A percentile compares a stretch with the other conserved stretches of the same genome.
These are phyloP conservation scores for Aspergillus texensis DNA, from an alignment of 2,329 filamentous ascomycete species.

Conservation along the genomic window DNA sequence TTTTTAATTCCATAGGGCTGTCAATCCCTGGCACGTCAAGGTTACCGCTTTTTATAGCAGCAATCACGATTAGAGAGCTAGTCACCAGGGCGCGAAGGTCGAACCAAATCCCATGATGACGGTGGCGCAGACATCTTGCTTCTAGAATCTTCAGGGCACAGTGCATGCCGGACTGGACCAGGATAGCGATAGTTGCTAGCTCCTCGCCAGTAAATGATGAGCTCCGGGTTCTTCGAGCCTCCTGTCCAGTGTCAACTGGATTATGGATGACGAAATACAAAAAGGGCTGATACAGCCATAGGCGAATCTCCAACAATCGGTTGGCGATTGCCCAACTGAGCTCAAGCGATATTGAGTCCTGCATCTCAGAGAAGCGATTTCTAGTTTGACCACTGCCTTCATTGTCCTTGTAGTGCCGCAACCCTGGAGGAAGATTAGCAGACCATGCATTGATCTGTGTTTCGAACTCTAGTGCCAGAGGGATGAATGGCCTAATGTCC, in stretches of 20 bases:
- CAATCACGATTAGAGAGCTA: constrained; percentile 27
- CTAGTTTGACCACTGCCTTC: background rate
- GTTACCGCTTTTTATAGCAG: constrained; percentile 26
- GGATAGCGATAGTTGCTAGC: background rate
- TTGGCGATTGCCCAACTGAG: constrained; percentile 33
- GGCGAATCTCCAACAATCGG: constrained; percentile 29
- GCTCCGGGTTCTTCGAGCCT: background rate
- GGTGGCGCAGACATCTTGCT: constrained; percentile 26
- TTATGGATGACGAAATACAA: constrained; percentile 31
- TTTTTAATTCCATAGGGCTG: background rate
- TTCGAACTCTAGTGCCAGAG: constrained; percentile 33
- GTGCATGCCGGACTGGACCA: constrained; percentile 24
- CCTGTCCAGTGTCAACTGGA: background rate
- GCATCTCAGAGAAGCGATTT: background rate
- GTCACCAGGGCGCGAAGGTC: constrained; percentile 24
- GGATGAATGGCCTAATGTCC: constrained; percentile 26
- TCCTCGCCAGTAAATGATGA: background rate
- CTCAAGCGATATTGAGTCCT: constrained; percentile 15
- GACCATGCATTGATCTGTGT: constrained; percentile 30
- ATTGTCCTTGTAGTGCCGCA: constrained; percentile 28
- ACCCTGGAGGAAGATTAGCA: constrained; percentile 29
- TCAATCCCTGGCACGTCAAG: constrained; percentile 11
- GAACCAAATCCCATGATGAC: constrained; percentile 37
- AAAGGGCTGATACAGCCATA: constrained; percentile 36
- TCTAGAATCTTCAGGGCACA: constrained; percentile 30